Evolutionary conservation across 441 rosid species (phyloP).

Genomic region (Euphorbia corollata): DNA sequence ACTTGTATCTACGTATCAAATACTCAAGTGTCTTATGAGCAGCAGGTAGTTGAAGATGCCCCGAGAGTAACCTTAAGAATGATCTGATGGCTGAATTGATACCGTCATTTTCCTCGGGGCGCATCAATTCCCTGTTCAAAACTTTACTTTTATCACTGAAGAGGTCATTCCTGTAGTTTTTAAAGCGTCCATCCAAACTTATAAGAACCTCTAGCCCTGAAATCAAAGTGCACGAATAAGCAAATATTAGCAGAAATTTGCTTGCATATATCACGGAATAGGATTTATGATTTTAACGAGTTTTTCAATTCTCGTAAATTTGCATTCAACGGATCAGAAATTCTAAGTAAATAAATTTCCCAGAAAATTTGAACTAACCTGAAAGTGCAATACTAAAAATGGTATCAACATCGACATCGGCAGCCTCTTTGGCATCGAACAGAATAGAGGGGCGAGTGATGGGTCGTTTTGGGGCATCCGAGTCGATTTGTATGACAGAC

Average conservation of each 20-base stretch:
- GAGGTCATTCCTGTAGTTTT: conserved; percentile 51
- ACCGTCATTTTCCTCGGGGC: conserved; percentile 50
- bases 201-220: conserved; percentile 77
- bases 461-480: conserved; percentile 50
- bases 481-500: conserved; percentile 42
- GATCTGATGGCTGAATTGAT: conserved; percentile 53
- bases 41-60: conserved; percentile 59
- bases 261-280: background rate
- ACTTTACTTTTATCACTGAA: conserved; percentile 77
- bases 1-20: conserved; percentile 91
- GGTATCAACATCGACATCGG: conserved; percentile 71
- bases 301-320: background rate
- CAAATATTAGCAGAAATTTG: background rate
- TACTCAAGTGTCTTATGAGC: conserved; percentile 81
- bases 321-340: background rate
- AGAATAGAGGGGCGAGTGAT: conserved; percentile 57
- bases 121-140: conserved; percentile 71
- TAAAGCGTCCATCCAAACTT: conserved; percentile 60
- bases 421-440: conserved; percentile 57
- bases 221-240: conserved; percentile 20
- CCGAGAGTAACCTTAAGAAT: conserved; percentile 60
- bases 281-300: background rate
- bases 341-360: too few species aligned
- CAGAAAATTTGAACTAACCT: conserved; percentile 34
- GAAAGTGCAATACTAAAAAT: conserved; percentile 51